Percentiles rank a stretch among this genome's conserved stretches.
These are phyloP conservation scores for Acorus gramineus DNA, from an alignment of 106 monocot species.

Conservation along the genomic window DNA sequence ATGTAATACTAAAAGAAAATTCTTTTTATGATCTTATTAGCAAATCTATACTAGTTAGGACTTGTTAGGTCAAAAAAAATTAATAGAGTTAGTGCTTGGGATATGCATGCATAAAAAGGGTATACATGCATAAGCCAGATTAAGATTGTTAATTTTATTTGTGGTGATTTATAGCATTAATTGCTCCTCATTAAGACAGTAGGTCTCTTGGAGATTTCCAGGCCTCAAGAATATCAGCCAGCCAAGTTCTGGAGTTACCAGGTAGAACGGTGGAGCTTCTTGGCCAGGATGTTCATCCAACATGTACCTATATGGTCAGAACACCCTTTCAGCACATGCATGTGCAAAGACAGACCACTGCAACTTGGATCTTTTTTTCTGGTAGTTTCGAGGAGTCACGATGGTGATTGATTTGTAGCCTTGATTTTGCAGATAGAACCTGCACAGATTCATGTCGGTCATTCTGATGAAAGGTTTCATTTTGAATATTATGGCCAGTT, in stretches of 20 bases:
- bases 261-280: slow-evolving; percentile 20
- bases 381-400: slow-evolving; percentile 1
- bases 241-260: slow-evolving; percentile 27
- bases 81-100: too few species aligned
- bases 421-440: slow-evolving; percentile 49
- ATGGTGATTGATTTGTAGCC: slow-evolving; percentile 22
- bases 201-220: too few species aligned
- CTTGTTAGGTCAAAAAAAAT: too few species aligned
- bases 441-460: slow-evolving; percentile 64
- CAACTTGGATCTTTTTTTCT: slow-evolving; percentile 21
- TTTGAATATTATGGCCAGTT: slow-evolving; percentile 9
- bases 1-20: too few species aligned
- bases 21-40: too few species aligned
- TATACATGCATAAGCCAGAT: too few species aligned
- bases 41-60: too few species aligned
- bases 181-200: too few species aligned
- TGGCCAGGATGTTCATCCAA: slow-evolving; percentile 21
- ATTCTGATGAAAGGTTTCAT: slow-evolving; percentile 20
- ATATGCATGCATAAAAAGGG: too few species aligned
- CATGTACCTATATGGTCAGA: slow-evolving; percentile 15
- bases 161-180: too few species aligned
- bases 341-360: slow-evolving; percentile 19
- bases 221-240: slow-evolving; percentile 6
- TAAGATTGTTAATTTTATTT: too few species aligned
- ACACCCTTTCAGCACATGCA: slow-evolving; percentile 17